Evolutionary conservation across 225 moss, liverwort and hornwort genomes (phyloP).

Genomic region (Asterella californica): DNA sequence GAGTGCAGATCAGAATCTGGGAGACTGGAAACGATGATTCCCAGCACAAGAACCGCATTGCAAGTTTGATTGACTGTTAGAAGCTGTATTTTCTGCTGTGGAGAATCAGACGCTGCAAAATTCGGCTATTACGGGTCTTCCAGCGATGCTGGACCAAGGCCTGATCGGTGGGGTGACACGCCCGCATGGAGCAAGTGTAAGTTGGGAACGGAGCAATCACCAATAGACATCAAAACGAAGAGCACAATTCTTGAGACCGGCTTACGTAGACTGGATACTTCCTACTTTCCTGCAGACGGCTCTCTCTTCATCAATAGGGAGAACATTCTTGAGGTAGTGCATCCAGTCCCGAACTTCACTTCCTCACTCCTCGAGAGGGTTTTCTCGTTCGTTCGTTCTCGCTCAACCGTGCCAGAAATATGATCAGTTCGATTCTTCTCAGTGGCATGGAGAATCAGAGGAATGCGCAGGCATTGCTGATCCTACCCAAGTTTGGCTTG

Average conservation of each 20-base stretch:
- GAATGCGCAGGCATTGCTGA: too few relatives aligned
- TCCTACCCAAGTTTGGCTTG: neutral
- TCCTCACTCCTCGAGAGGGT: too few relatives aligned
- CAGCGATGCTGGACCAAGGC: neutral
- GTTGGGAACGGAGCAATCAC: conserved; percentile 14
- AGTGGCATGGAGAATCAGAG: neutral
- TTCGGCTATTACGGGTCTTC: conserved; percentile 4
- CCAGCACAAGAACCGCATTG: neutral
- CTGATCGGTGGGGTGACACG: conserved; percentile 11
- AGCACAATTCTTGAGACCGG: neutral
- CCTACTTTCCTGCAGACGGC: conserved; percentile 9
- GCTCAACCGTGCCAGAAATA: neutral
- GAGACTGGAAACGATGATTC: neutral
- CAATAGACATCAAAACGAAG: conserved; percentile 1
- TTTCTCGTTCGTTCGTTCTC: too few relatives aligned
- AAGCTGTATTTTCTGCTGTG: neutral
- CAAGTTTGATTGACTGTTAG: neutral
- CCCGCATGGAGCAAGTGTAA: conserved; percentile 4
- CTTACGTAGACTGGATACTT: neutral
- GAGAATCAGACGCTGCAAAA: neutral
- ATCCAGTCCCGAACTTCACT: too few relatives aligned
- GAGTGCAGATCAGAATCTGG: neutral
- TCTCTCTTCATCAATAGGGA: conserved; percentile 7
- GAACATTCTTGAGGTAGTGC: conserved; percentile 14
- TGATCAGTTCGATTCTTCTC: too few relatives aligned